These are phyloP conservation scores for Colletotrichum agaves DNA, from an alignment of 2,329 filamentous ascomycete genomes.

Conservation along the genomic window DNA sequence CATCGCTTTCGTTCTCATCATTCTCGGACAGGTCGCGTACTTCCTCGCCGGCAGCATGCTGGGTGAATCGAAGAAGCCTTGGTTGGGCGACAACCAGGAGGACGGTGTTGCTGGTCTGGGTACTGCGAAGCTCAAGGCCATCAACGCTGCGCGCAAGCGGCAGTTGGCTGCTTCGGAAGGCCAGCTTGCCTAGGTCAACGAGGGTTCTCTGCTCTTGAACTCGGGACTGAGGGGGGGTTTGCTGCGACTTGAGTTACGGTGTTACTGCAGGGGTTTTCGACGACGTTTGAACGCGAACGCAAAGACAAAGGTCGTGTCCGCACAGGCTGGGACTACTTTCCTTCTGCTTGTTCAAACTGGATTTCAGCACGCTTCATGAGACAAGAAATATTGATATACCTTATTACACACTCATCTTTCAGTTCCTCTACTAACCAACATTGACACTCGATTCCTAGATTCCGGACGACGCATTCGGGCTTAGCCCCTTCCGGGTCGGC, in stretches of 20 bases:
- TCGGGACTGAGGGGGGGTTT: not conserved
- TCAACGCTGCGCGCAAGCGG: constrained; percentile 64
- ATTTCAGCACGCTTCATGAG: not conserved
- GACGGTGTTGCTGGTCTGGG: constrained; percentile 82
- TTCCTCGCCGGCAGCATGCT: constrained; percentile 85
- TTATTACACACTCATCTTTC: not conserved
- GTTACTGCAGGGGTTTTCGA: constrained; percentile 15
- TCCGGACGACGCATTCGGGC: not conserved
- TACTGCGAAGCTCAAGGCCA: constrained; percentile 83
- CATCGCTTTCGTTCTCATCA: constrained; percentile 92
- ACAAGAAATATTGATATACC: constrained; percentile 6
- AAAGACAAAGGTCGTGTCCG: not conserved
- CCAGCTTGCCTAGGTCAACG: not conserved
- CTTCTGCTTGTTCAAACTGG: not conserved
- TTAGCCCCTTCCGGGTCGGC: not conserved
- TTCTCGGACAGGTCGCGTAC: constrained; percentile 86
- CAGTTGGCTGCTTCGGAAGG: constrained; percentile 31
- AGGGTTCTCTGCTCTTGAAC: not conserved
- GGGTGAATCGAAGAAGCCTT: constrained; percentile 93
- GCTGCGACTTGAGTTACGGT: constrained; percentile 4
- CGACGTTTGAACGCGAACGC: not conserved
- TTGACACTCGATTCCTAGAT: accelerated
- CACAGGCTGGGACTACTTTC: not conserved
- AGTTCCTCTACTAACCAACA: not conserved
- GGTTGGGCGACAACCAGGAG: constrained; percentile 90